Base-by-base conservation (phyloP, 129 eudicot species). In the Deinandra increscens region DNA sequence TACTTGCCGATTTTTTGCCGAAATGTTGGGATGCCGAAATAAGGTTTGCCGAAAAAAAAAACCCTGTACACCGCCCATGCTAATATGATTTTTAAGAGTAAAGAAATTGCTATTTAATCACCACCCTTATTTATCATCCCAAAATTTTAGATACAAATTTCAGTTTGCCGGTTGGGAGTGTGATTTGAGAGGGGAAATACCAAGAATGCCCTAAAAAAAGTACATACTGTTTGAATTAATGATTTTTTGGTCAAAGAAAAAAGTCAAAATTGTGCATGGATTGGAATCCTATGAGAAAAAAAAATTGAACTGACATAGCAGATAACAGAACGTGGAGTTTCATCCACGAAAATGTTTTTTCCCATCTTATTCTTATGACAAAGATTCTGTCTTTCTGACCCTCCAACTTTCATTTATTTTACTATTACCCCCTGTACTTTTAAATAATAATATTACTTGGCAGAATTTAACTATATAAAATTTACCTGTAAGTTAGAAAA, bases 241-340 rank as follows among this genome's bases (percentile, higher is more conserved):
- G 42, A 69, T 60, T 61, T 2, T 38, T 20, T 50, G 81, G 81
- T 77, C 81, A 77, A 77, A 77, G 66, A 23, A 50, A 44, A 60
- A 69, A 63, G 76, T 69, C 60, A 77, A 77, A 69, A 46, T 61
- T 77, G 38, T 55, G 81, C 81, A 77, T 77, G 76, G 39, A 37
- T 13, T 76, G 69, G 82, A 64, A 78, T 78, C 82, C 78, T 5
- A 78, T 78, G 82, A 56, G 23, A 68, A 60, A 50, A 60, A 60
- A 49, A 68, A 60, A 55, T 23, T 9, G 13, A 68, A 60, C 81
- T 69, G 81, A 77, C 81, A 77, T 14, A 51, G 7, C 58, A 38
- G 33, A 60, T 63, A 50, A 18, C 65, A 77, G 74, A 78, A 72
- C 78, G 82, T 78, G 82, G 82, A 78, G 78, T 72, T 78, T 78